These are phyloP conservation scores for Carex myosuroides DNA, from an alignment of 176 grass and related monocot species.

Conservation along the genomic window DNA sequence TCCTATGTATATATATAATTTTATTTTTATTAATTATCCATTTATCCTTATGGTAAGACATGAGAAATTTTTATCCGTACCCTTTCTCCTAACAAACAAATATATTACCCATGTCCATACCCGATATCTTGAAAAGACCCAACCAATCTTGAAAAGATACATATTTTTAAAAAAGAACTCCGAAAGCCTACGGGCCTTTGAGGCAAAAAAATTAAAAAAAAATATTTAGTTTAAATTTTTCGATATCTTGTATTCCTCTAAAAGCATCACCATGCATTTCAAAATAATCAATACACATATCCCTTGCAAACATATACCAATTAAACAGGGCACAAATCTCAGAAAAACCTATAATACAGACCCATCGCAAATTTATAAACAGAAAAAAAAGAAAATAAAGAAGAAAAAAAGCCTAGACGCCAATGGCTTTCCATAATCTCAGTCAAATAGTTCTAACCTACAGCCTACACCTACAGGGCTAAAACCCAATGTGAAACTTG, in stretches of 20 bases:
- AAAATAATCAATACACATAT: not conserved
- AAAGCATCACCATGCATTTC: not conserved
- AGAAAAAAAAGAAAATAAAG: not conserved
- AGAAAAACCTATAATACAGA: not conserved
- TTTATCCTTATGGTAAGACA: too few relatives aligned
- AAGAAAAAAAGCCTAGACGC: not conserved
- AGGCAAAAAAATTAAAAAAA: too few relatives aligned
- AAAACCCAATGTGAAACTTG: not conserved
- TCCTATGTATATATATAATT: too few relatives aligned
- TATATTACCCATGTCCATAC: too few relatives aligned
- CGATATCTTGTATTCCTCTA: not conserved
- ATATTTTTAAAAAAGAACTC: not conserved
- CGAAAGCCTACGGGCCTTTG: not conserved
- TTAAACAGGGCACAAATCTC: not conserved
- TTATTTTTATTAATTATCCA: too few relatives aligned
- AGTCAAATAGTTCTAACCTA: slow-evolving; percentile 22
- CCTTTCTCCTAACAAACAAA: too few relatives aligned
- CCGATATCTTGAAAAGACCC: too few relatives aligned
- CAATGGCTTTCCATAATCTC: not conserved
- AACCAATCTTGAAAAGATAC: not conserved
- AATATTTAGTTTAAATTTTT: too few relatives aligned
- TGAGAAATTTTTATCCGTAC: too few relatives aligned
- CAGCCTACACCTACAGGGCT: not conserved
- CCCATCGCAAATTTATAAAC: not conserved
- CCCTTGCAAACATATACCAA: not conserved